Evolutionary conservation across 208 protist species (phyloP).

Genomic region (Acanthamoeba healyi): DNA sequence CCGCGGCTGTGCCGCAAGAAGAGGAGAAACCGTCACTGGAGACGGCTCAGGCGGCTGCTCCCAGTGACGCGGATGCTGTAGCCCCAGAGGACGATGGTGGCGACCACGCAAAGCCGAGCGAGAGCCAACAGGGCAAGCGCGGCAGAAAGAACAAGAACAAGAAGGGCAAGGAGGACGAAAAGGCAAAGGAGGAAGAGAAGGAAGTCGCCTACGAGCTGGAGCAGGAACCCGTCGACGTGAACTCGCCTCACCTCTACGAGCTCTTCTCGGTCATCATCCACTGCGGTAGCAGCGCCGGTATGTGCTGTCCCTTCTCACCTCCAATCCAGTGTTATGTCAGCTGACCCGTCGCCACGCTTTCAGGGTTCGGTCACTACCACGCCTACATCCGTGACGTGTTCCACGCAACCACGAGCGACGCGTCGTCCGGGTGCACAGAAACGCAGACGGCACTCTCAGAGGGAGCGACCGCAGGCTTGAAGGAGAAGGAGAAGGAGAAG

Average conservation of each 20-base stretch:
- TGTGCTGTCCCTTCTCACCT: neutral
- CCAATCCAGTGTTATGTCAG: no score
- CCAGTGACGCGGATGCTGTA: neutral
- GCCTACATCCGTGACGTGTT: conserved; percentile 77
- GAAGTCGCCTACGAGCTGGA: conserved; percentile 1
- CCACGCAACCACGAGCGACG: neutral
- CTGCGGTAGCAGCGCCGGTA: conserved; percentile 57
- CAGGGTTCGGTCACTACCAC: conserved; percentile 74
- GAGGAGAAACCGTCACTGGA: neutral
- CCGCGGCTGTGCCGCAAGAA: no score
- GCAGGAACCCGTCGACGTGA: neutral
- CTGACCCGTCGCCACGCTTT: no score
- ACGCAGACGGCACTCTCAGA: neutral
- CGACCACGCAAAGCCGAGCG: neutral
- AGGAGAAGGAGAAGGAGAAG: neutral
- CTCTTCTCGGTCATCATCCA: conserved; percentile 78
- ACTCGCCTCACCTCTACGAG: conserved; percentile 75
- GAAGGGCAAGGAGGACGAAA: conserved; percentile 46
- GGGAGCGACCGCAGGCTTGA: neutral
- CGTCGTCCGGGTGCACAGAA: no score
- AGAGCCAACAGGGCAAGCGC: neutral
- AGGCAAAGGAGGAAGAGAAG: conserved; percentile 58
- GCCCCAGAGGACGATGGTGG: neutral
- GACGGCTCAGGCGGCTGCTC: neutral
- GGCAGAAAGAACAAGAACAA: neutral